phyloP scores from a whole-genome alignment of 108 stramenopile genomes.

The Nitzschia palea region DNA sequence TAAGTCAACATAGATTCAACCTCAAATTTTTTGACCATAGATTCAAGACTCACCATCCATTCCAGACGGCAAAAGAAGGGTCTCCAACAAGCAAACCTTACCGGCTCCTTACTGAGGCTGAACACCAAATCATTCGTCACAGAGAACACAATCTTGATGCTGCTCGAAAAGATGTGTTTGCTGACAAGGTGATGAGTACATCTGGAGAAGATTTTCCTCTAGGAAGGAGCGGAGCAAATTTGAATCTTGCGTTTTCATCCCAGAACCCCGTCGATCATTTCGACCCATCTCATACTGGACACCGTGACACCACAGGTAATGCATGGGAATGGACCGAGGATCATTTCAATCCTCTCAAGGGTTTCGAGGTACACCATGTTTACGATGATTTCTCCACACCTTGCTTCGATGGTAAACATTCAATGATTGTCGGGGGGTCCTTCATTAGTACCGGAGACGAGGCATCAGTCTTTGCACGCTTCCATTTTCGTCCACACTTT shows the following conservation, averaged over 20 bases:
- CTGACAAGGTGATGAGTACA: constrained; percentile 73
- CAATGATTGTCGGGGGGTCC: constrained; percentile 92
- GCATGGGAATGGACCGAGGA: constrained; percentile 97
- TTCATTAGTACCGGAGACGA: constrained; percentile 94
- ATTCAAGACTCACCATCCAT: neutral
- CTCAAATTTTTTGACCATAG: neutral
- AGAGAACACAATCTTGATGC: constrained; percentile 60
- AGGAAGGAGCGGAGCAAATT: constrained; percentile 56
- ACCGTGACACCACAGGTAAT: constrained; percentile 86
- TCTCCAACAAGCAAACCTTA: constrained; percentile 61
- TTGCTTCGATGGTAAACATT: constrained; percentile 95
- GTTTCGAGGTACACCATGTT: constrained; percentile 84
- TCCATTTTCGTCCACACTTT: constrained; percentile 95
- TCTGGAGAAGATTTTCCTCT: constrained; percentile 61
- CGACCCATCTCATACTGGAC: constrained; percentile 69
- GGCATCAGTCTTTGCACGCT: constrained; percentile 90
- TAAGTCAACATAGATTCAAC: constrained; percentile 8
- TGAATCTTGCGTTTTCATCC: constrained; percentile 82
- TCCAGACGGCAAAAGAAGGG: constrained; percentile 53
- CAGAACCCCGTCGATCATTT: constrained; percentile 79
- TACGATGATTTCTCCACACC: constrained; percentile 95
- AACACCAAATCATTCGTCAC: constrained; percentile 86
- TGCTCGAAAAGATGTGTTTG: constrained; percentile 48
- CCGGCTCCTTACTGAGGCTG: constrained; percentile 89
- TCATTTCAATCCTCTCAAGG: constrained; percentile 88